Base-by-base conservation (phyloP, 331 rosid species). In the Malus hybrid region DNA sequence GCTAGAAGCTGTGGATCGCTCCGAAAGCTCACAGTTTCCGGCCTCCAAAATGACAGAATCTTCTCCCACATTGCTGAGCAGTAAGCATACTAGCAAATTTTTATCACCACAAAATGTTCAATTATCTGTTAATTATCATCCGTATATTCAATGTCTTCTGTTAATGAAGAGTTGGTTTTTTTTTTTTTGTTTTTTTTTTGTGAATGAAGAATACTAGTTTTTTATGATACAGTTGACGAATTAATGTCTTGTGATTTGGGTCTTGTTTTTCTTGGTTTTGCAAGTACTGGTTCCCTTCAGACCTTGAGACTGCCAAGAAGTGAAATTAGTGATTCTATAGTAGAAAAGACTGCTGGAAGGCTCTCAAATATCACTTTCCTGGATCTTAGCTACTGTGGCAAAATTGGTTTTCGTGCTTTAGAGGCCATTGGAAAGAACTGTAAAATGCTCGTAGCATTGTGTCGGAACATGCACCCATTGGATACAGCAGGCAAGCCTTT, bases 311-410 rank as follows among this genome's bases (percentile, higher is more conserved):
- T 92, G 82, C 96, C 89, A 11, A 84, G 99, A 81, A 83, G 97
- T 66, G 73, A 58, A 57, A 82, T 94, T 58, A 84, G 73, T 60
- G 96, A 91, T 75, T 73, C 87, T 10, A 76, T 86, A 39, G 90
- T 87, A 30, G 93, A 90, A 74, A 87, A 87, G 69, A 80, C 88
- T 71, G 87, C 87, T 33, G 90, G 96, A 39, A 88, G 76, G 73
- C 76, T 94, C 64, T 82, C 96, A 26, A 74, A 76, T 68, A 66
- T 94, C 70, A 85, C 93, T n/a, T 92, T 92, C 87, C 84, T 94
- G 86, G 99, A 94, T 84, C 77, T 94, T 85, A 92, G 99, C 88
- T 94, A 94, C 85, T 94, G 99, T 56, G 71, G 82, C 29, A 89
- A 85, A 78, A 92, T 92, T 0, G 74, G 92, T 32, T 83, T 88